Percentiles rank a stretch among this genome's conserved stretches.
These are phyloP conservation scores for Ceratocystis variospora DNA, from an alignment of 2,329 filamentous ascomycete species.

Conservation along the genomic window DNA sequence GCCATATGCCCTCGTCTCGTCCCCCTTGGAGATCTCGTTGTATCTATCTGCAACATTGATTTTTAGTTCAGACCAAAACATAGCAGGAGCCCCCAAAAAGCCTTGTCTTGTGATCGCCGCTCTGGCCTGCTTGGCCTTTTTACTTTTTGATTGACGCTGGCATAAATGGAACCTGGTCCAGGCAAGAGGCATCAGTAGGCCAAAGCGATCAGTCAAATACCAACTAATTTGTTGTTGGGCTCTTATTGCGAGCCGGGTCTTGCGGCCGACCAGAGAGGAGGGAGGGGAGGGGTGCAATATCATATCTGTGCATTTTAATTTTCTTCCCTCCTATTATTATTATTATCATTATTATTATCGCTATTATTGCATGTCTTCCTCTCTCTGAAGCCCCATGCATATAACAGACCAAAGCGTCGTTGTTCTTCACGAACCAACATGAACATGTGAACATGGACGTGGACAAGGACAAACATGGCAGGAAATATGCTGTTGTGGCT, in stretches of 20 bases:
- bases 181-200: neutral
- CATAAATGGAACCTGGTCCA: neutral
- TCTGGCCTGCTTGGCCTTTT: neutral
- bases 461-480: neutral
- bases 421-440: neutral
- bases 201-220: neutral
- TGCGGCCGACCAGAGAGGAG: neutral
- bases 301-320: neutral
- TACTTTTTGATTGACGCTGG: neutral
- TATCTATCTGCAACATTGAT: neutral
- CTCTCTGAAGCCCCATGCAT: neutral
- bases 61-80: conserved; percentile 3
- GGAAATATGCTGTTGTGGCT: conserved; percentile 2
- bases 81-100: neutral
- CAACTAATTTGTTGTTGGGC: neutral
- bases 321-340: neutral
- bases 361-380: neutral
- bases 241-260: neutral
- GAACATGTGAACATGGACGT: neutral
- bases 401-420: conserved; percentile 1
- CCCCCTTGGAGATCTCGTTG: neutral
- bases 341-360: neutral
- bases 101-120: conserved; percentile 5
- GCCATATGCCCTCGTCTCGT: too few relatives aligned
- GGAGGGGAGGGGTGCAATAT: neutral